Conservation (phyloP, 768 basidiomycete species). For the Tulasnella sp. region DNA sequence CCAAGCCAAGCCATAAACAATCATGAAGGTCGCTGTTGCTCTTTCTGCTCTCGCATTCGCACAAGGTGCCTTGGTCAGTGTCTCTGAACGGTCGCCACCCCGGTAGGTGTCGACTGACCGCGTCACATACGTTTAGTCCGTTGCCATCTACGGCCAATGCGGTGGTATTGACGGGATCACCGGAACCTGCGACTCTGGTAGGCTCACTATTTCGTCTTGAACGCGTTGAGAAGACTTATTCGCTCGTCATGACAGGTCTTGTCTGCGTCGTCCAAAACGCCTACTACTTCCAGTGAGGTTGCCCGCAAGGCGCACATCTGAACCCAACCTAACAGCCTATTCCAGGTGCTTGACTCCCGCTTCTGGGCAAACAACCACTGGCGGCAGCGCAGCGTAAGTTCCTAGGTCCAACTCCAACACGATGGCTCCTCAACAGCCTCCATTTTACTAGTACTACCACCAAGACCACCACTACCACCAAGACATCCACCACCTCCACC, state of each 20-base stretch:
- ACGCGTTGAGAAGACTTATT: background rate
- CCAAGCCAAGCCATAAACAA: background rate
- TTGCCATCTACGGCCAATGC: background rate
- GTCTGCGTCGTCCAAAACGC: background rate
- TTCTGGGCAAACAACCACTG: background rate
- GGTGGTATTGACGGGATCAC: background rate
- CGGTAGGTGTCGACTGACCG: background rate
- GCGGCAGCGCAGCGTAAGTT: background rate
- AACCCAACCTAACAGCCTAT: background rate
- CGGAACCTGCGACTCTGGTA: background rate
- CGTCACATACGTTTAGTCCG: background rate
- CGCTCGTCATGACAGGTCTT: background rate
- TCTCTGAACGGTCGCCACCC: background rate
- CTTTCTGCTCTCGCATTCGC: constrained; percentile 7
- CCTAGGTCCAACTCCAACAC: background rate
- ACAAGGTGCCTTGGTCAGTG: background rate
- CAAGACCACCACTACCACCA: constrained; percentile 13
- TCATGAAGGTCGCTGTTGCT: background rate
- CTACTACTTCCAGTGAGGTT: background rate
- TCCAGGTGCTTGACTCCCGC: background rate
- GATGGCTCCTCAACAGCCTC: background rate
- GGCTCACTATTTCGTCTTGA: background rate
- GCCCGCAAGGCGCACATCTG: background rate
- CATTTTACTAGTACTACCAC: background rate
- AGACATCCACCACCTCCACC: constrained; percentile 1